Base-by-base conservation (phyloP, 2,329 filamentous ascomycete genomes). In the Alternaria ventricosa region DNA sequence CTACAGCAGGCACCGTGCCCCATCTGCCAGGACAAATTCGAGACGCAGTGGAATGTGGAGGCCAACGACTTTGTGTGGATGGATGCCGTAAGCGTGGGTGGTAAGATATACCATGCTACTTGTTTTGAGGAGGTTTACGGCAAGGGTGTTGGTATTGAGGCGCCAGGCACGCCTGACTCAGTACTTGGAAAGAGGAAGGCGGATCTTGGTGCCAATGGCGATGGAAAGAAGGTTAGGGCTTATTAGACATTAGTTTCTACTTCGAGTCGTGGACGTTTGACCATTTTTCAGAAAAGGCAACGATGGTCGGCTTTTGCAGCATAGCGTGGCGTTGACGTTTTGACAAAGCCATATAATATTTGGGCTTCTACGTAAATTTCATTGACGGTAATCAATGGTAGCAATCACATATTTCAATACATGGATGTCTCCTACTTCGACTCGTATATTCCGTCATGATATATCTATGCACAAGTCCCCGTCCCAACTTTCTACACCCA, bases 11-110 rank as follows among this genome's bases (percentile, higher is more conserved):
- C 88, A 15, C 87, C 92, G 1, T 99, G 96, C 75, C 93, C 94
- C 2, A 97, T 99, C 71, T 98, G 96, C 79, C 94, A 97, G 79
- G 96, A 99, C 78, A 91, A 92, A 69, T 98, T 99, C 73, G 92
- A 96, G 81, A 93, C 92, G 69, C 91, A 92, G 68, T 98, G 94
- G 91, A 89, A 95, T 7, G 93, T 96, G 72, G 93, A 96, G 66
- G 92, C 92, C 18, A 94, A 98, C 80, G 95, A 99, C 75, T 98
- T 94, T 87, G 95, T 99, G 44, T 98, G 96, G 92, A 90, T 93
- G 79, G 95, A 99, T 79, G 92, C 95, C 1, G 85, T 92, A 55
- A 87, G 90, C 68, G 88, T 96, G 28, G 92, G 92, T 36, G 88
- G 87, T 60, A 89, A 93, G 66, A 91, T 96, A 15, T 98, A 93